Evolutionary conservation across 306 rosid species (phyloP), one percentile per base, ranked within the genome.

Genomic region (Rosa chinensis): DNA sequence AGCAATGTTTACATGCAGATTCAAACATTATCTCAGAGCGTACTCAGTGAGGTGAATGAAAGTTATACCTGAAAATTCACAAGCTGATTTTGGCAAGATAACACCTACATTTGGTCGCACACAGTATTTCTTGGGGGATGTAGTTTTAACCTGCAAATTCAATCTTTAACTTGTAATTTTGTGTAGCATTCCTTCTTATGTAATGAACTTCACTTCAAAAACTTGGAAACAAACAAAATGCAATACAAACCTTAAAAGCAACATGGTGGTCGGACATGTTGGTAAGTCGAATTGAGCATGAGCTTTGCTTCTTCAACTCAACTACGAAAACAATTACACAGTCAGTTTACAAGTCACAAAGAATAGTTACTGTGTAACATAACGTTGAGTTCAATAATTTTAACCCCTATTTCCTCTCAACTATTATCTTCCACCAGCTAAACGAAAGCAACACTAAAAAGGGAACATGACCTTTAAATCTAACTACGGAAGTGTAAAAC

Each of bases 21-120:
- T 61, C 70, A 58, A 59, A 23, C 47, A 18, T 18, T 25, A 8
- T 7, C 11, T 63, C 74, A 52, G 10, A 20, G 47, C 0, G 44
- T 43, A 62, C 63, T 17, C 21, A 17, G n/a, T n/a, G 35, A 71
- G 53, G 66, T 70, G 21, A 32, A 47, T 10, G 47, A 18, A 71
- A 18, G 40, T 35, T 75, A 73, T 91, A 96, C 99, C 99, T 73
- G 89, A 79, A 85, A 91, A 96, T 61, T 91, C 93, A 84, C 80
- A 85, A 43, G 86, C 53, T 73, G 96, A 85, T 70, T 88, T 86
- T 23, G 99, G 97, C 82, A 49, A 44, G 72, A 96, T 73, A 82
- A 96, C 82, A 66, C 98, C 99, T 32, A 93, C 97, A 90, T 88
- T 93, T 32, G 99, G 99, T 37, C 92, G 88, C 78, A 96, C 97